Conservation (phyloP, 78 protist species). For the Bodo saltans region DNA sequence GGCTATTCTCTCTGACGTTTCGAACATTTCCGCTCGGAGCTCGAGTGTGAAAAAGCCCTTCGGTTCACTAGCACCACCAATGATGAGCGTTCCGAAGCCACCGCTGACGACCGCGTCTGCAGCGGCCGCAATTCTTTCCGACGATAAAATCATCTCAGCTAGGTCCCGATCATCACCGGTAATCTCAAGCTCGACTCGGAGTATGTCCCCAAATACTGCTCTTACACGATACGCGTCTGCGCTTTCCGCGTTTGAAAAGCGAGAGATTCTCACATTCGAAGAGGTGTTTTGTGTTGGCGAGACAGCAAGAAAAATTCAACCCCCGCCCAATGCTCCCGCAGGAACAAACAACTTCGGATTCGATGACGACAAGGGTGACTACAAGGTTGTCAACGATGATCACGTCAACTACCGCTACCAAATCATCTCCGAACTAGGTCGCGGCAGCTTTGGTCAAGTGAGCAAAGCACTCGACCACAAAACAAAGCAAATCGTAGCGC, state of each 20-base stretch:
- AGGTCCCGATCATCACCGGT: too few relatives aligned
- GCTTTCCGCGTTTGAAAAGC: slow-evolving; percentile 55
- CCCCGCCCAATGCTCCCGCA: slow-evolving; percentile 28
- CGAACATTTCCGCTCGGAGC: too few relatives aligned
- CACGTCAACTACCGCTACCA: slow-evolving; percentile 84
- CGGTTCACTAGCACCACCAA: too few relatives aligned
- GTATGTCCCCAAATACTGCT: too few relatives aligned
- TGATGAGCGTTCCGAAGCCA: too few relatives aligned
- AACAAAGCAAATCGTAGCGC: slow-evolving; percentile 56
- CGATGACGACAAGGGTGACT: slow-evolving; percentile 87
- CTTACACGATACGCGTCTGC: slow-evolving; percentile 25
- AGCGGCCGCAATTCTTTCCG: too few relatives aligned
- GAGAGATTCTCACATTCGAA: slow-evolving; percentile 68
- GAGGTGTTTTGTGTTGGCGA: slow-evolving; percentile 52
- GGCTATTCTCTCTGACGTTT: too few relatives aligned
- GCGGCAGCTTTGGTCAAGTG: slow-evolving; percentile 89
- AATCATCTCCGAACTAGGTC: slow-evolving; percentile 63
- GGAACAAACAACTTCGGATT: slow-evolving; percentile 53
- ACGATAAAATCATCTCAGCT: too few relatives aligned
- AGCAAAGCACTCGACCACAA: slow-evolving; percentile 54
- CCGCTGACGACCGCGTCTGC: too few relatives aligned
- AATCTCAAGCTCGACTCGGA: too few relatives aligned
- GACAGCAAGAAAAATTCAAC: slow-evolving; percentile 12
- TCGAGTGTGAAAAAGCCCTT: too few relatives aligned
- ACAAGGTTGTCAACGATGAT: slow-evolving; percentile 63